These are phyloP conservation scores for Termitomyces heimii DNA, from an alignment of 768 basidiomycete genomes.

Conservation along the genomic window DNA sequence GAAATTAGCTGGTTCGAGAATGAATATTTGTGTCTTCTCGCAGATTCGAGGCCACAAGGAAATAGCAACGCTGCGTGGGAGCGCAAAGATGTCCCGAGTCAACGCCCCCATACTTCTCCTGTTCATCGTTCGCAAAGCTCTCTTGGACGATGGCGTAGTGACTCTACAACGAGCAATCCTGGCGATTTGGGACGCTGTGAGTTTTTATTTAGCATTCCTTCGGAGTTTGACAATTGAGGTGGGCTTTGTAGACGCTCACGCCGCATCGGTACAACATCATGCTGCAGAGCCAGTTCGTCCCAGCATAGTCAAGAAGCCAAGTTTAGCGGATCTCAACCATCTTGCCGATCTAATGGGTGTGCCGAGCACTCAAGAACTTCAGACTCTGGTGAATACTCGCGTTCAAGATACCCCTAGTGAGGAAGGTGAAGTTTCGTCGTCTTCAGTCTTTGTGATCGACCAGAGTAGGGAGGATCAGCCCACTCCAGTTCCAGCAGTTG, in stretches of 20 bases:
- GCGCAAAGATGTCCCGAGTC: background rate
- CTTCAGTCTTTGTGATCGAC: background rate
- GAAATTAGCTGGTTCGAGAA: background rate
- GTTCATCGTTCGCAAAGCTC: background rate
- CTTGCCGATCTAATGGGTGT: slow-evolving; percentile 8
- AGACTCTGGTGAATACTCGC: background rate
- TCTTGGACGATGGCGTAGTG: slow-evolving; percentile 4
- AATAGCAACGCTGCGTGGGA: background rate
- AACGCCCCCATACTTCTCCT: background rate
- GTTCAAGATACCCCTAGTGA: background rate
- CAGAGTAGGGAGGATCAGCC: background rate
- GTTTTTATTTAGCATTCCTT: background rate
- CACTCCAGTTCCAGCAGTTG: slow-evolving; percentile 1
- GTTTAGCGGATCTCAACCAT: slow-evolving; percentile 3
- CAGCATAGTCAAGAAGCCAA: background rate
- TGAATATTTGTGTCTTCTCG: background rate
- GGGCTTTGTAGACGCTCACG: background rate
- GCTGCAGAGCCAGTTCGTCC: background rate
- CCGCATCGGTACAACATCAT: background rate
- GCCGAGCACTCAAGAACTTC: slow-evolving; percentile 2
- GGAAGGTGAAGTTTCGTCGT: background rate
- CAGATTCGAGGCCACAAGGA: background rate
- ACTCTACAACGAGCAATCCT: background rate
- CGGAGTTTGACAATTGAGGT: background rate
- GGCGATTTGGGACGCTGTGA: background rate